Conservation (phyloP, 1,139 yeast species). For the Insectozyma bohioensis region DNA sequence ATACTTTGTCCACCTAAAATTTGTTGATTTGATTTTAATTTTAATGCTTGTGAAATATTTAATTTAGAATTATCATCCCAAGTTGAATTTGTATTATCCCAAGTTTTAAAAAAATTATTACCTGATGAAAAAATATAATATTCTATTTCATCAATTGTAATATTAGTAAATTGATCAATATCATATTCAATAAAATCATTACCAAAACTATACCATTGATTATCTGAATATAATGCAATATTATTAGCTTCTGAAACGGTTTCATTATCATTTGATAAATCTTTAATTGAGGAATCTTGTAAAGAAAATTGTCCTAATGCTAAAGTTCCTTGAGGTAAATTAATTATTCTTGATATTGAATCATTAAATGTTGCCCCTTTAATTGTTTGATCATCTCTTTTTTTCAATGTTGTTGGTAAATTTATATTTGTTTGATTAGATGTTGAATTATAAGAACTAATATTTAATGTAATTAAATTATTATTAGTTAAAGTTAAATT, state of each 20-base stretch:
- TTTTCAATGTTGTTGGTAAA: slow-evolving; percentile 14
- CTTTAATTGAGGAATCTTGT: slow-evolving; percentile 18
- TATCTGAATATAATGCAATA: slow-evolving; percentile 29
- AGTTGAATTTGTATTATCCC: slow-evolving; percentile 38
- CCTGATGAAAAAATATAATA: slow-evolving; percentile 39
- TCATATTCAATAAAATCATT: slow-evolving; percentile 25
- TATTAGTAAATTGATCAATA: slow-evolving; percentile 33
- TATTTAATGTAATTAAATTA: slow-evolving; percentile 28
- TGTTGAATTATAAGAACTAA: slow-evolving; percentile 32
- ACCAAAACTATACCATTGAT: slow-evolving; percentile 41
- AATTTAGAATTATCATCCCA: slow-evolving; percentile 39
- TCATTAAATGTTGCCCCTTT: slow-evolving; percentile 34
- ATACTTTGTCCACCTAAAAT: slow-evolving; percentile 42
- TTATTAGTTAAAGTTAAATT: slow-evolving; percentile 28
- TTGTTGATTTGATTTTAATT: slow-evolving; percentile 26
- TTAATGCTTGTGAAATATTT: slow-evolving; percentile 36
- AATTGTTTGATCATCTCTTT: slow-evolving; percentile 25
- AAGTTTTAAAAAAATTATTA: slow-evolving; percentile 27
- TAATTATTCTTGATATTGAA: slow-evolving; percentile 25
- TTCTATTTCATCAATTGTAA: slow-evolving; percentile 34
- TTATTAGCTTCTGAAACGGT: slow-evolving; percentile 31
- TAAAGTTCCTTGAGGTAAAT: slow-evolving; percentile 23
- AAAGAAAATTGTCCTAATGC: slow-evolving; percentile 35
- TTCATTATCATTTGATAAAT: slow-evolving; percentile 31
- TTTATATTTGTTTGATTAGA: slow-evolving; percentile 28